Evolutionary conservation across 176 grass and related monocot species (phyloP).

Genomic region (Oryza meyeriana): DNA sequence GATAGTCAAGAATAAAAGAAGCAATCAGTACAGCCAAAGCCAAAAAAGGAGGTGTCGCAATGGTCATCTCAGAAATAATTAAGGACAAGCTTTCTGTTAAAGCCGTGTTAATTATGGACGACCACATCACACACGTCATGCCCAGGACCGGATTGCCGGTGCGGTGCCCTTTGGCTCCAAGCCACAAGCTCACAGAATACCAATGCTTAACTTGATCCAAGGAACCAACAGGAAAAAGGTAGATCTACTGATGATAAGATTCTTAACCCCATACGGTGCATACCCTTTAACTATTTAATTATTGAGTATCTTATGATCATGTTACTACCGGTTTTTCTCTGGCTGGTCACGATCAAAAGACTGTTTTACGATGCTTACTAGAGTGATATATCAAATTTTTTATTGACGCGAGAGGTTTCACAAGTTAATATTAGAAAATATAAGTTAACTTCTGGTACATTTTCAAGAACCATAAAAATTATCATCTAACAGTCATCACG

Average conservation of each 20-base stretch:
- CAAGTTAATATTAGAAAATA: too few relatives aligned
- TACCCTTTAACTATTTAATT: not conserved
- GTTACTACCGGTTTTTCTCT: not conserved
- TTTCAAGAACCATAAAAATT: not conserved
- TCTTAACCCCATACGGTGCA: not conserved
- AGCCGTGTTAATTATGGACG: not conserved
- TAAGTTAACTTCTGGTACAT: not conserved
- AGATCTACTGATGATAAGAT: not conserved
- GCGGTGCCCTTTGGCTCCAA: not conserved
- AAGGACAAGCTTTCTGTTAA: not conserved
- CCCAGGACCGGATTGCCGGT: not conserved
- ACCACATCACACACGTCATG: slow-evolving; percentile 19
- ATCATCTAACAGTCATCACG: too few relatives aligned
- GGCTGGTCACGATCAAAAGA: not conserved
- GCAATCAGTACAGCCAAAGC: slow-evolving; percentile 19
- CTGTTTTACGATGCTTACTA: not conserved
- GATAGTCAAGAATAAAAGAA: not conserved
- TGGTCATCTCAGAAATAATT: not conserved
- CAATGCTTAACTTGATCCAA: not conserved
- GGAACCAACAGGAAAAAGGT: not conserved
- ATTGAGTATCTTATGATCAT: not conserved
- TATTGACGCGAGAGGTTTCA: too few relatives aligned
- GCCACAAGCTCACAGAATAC: not conserved
- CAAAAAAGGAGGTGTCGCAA: not conserved
- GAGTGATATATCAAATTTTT: not conserved